phyloP scores from a whole-genome alignment of 2,329 filamentous ascomycete genomes.

The Colletotrichum karsti region DNA sequence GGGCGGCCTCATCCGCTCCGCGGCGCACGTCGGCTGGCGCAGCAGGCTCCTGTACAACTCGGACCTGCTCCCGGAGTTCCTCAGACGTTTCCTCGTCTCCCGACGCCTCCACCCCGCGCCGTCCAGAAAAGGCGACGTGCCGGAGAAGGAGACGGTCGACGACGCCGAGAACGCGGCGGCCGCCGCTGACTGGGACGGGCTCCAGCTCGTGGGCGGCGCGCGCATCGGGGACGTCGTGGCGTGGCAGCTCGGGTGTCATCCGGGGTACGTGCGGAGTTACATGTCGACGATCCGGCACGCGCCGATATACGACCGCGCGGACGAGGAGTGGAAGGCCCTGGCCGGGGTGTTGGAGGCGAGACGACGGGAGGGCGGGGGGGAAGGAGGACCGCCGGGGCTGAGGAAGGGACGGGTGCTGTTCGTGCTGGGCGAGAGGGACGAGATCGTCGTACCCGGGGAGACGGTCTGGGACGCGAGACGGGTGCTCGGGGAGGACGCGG shows the following conservation, averaged over 20 bases:
- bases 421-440: slow-evolving; percentile 72
- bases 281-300: slow-evolving; percentile 75
- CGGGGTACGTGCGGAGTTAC: slow-evolving; percentile 75
- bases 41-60: slow-evolving; percentile 71
- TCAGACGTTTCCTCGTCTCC: slow-evolving; percentile 63
- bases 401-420: slow-evolving; percentile 64
- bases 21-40: slow-evolving; percentile 64
- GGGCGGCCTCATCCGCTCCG: slow-evolving; percentile 71
- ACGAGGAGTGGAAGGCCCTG: slow-evolving; percentile 67
- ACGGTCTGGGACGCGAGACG: slow-evolving; percentile 66
- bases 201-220: slow-evolving; percentile 59
- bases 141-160: slow-evolving; percentile 48
- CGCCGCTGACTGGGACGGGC: slow-evolving; percentile 48
- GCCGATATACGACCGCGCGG: slow-evolving; percentile 72
- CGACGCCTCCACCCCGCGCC: slow-evolving; percentile 52
- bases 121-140: slow-evolving; percentile 39
- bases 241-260: slow-evolving; percentile 75
- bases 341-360: slow-evolving; percentile 55
- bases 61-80: slow-evolving; percentile 65
- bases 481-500: slow-evolving; percentile 64
- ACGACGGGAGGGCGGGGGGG: slow-evolving; percentile 41
- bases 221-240: slow-evolving; percentile 68
- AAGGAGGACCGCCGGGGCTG: slow-evolving; percentile 41
- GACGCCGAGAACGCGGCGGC: slow-evolving; percentile 41
- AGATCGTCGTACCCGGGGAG: slow-evolving; percentile 73